Evolutionary conservation across 805 yeast genomes (phyloP), one percentile per base, ranked within the genome.

Genomic region (Candida insectalens): DNA sequence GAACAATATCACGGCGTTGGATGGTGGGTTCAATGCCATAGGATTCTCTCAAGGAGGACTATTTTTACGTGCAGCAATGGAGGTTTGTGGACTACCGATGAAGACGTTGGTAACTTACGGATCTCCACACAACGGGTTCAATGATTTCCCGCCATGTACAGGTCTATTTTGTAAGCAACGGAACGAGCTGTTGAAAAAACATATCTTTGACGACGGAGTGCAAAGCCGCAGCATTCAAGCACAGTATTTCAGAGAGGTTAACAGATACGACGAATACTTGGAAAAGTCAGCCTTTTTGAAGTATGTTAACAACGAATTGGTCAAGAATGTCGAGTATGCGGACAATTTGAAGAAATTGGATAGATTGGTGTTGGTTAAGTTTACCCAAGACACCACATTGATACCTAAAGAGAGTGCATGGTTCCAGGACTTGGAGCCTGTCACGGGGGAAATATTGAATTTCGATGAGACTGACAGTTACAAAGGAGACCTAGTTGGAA

Each of bases 11-110:
- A 57, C 72, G 1, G 71, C 67, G 35, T 56, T 81, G 6, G 33
- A 34, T 2, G 36, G 55, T 22, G 88, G 88, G 0, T 77, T 81
- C 47, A 77, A 80, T 50, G 83, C 77, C 5, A 64, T 83, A 27
- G 94, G 94, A 4, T 77, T 79, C 43, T 80, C 89, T 0, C 94
- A 83, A 50, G 94, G 94, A 27, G 94, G 94, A 0, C 54, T 83
- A n/a, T 75, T 83, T 40, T 57, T 80, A n/a, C 56, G 94, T 30
- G 78, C 77, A 4, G 66, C 78, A 19, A 61, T 73, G 19, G 80
- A 83, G 48, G 53, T 69, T 17, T 83, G 89, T 53, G 65, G 59
- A 19, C 30, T 59, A 9, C 53, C 61, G 3, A 61, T 79, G 3
- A 53, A 67, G 33, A 74, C 63, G 20, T 57, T 83, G 31, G 59